Conservation (phyloP, 2,329 filamentous ascomycete species). For the Sarocladiaceae sp. region DNA sequence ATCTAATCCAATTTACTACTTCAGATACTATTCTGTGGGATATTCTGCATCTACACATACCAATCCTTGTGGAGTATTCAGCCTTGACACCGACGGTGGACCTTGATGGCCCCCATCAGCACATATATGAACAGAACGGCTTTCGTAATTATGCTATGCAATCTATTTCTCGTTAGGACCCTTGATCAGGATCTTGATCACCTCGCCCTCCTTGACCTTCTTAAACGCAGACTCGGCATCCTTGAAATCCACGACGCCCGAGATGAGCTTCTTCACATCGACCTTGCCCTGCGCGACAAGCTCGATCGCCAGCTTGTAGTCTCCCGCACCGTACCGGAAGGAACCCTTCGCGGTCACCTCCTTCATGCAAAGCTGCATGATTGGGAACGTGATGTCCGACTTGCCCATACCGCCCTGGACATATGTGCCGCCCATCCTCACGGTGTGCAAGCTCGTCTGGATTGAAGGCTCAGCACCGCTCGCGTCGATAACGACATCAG, state of each 20-base stretch:
- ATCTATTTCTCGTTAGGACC: constrained; percentile 55
- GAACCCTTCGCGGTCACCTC: constrained; percentile 82
- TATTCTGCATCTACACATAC: too few relatives aligned
- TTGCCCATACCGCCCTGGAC: constrained; percentile 90
- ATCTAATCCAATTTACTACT: too few relatives aligned
- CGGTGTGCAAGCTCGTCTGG: constrained; percentile 64
- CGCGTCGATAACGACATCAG: constrained; percentile 75
- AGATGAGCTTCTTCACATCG: constrained; percentile 77
- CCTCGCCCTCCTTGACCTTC: constrained; percentile 78
- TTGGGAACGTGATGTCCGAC: constrained; percentile 81
- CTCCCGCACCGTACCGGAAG: constrained; percentile 83
- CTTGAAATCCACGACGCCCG: constrained; percentile 67
- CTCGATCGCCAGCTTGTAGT: constrained; percentile 78
- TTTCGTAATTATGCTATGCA: constrained; percentile 16
- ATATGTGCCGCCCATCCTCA: constrained; percentile 67
- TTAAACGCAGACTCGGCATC: constrained; percentile 82
- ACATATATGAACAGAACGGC: too few relatives aligned
- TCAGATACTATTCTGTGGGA: too few relatives aligned
- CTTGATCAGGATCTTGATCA: constrained; percentile 63
- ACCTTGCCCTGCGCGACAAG: constrained; percentile 68
- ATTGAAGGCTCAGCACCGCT: constrained; percentile 73
- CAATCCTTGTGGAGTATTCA: too few relatives aligned
- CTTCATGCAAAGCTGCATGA: constrained; percentile 83
- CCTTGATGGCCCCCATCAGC: too few relatives aligned
- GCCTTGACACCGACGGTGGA: too few relatives aligned